Evolutionary conservation across 352 stramenopile genomes (phyloP), one percentile per base, ranked within the genome.

Genomic region (Phytopythium sindhum): DNA sequence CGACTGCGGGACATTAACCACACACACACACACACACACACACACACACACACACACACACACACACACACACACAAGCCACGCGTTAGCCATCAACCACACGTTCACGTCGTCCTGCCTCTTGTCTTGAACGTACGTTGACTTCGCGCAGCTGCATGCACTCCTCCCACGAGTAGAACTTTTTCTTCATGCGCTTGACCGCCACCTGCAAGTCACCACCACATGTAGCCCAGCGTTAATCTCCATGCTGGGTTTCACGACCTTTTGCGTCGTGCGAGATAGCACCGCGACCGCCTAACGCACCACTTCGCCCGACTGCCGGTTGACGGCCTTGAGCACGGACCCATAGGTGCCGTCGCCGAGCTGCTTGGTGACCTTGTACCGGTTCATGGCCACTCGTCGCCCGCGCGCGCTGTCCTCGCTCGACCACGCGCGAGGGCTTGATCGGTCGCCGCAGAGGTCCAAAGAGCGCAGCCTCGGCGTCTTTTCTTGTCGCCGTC

Each of bases 171-270:
- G 83, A 97, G 72, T 96, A 97, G 75, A 98, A 98, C 65, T 98
- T 97, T 80, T 98, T 98, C 76, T 98, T 98, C 91, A 99, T 98
- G 68, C 97, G 98, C 73, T 99, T 98, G 55, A 99, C 87, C 3
- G 96, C 96, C 17, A 98, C 92, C 84, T 97, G 63, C 47, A 51
- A 23, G 24, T 3, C 9, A 4, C 28, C 15, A 56, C 19, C 29
- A 11, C 41, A 37, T 6, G 4, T 24, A 55, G 33, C 8, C 45
- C 29, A 50, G 23, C 21, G 41, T 28, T 21, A 47, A 26, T 21
- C 26, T 39, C 41, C 53, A 60, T 6, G 23, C 47, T 21, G n/a
- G 2, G 5, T 24, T 24, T 24, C n/a, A 51, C 29, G 54, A 62
- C 39, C 63, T 54, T 54, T 54, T 24, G 12, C 24, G 26, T 8